These are phyloP conservation scores for Trypanosoma vivax DNA, from an alignment of 208 protist species.

Conservation along the genomic window DNA sequence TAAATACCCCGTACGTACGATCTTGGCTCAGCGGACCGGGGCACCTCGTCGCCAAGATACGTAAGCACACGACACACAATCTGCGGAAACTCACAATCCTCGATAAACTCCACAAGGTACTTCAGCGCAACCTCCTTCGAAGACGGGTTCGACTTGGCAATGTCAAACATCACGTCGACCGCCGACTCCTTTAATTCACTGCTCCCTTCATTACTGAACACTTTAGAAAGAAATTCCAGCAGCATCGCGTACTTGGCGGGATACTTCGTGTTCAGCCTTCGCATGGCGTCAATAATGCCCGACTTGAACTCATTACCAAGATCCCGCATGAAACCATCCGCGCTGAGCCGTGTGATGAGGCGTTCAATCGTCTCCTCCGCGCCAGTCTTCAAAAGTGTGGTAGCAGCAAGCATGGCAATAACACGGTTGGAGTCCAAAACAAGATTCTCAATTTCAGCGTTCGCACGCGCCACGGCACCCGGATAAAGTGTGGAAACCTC, in stretches of 20 bases:
- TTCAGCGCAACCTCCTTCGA: constrained; percentile 88
- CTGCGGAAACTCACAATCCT: constrained; percentile 97
- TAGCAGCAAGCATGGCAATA: constrained; percentile 98
- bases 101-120: constrained; percentile 98
- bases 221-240: constrained; percentile 87
- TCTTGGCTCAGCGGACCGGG: constrained; percentile 68
- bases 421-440: constrained; percentile 93
- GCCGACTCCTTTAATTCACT: constrained; percentile 93
- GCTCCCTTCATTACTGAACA: constrained; percentile 84
- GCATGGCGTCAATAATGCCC: constrained; percentile 96
- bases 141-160: constrained; percentile 87
- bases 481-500: constrained; percentile 76
- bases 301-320: constrained; percentile 97
- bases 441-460: constrained; percentile 94
- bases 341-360: constrained; percentile 95
- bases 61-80: constrained; percentile 94
- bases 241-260: constrained; percentile 87
- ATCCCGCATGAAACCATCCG: constrained; percentile 87
- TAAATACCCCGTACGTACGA: constrained; percentile 96
- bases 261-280: constrained; percentile 93
- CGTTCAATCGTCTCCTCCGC: constrained; percentile 94
- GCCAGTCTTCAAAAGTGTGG: constrained; percentile 96
- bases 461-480: constrained; percentile 87
- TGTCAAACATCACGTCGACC: constrained; percentile 93
- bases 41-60: constrained; percentile 95